Evolutionary conservation across 257 asterid species (phyloP).

Genomic region (Ligustrum vulgare): DNA sequence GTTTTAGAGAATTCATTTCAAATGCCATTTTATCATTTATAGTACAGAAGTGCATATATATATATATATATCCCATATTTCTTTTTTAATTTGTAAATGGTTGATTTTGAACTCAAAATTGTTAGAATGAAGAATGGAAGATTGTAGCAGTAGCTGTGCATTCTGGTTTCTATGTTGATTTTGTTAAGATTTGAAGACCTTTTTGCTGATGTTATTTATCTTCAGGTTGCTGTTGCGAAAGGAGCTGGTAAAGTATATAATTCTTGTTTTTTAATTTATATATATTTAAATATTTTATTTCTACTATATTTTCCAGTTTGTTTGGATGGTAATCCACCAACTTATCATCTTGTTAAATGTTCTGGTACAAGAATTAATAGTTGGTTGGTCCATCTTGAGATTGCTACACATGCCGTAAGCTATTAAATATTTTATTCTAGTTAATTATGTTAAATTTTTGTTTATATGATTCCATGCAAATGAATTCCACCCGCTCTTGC

Average conservation of each 20-base stretch:
- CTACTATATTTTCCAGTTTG: too few relatives aligned
- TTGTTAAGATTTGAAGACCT: constrained; percentile 29
- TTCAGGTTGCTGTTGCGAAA: constrained; percentile 38
- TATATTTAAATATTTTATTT: too few relatives aligned
- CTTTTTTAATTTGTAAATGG: neutral
- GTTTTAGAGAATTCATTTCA: neutral
- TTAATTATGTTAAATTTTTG: too few relatives aligned
- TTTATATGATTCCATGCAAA: too few relatives aligned
- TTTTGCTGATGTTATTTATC: constrained; percentile 34
- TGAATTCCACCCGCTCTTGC: too few relatives aligned
- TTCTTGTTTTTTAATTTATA: too few relatives aligned
- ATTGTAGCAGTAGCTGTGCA: constrained; percentile 22
- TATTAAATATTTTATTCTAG: too few relatives aligned
- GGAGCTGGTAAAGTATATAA: constrained; percentile 51
- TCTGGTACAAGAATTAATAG: too few relatives aligned
- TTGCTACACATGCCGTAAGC: too few relatives aligned
- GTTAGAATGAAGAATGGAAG: constrained; percentile 22
- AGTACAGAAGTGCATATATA: neutral
- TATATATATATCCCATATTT: neutral
- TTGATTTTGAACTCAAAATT: constrained; percentile 9
- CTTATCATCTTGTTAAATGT: too few relatives aligned
- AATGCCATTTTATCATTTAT: neutral
- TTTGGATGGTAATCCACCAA: too few relatives aligned
- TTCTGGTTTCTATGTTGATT: constrained; percentile 22
- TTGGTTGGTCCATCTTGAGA: too few relatives aligned